Evolutionary conservation across 352 stramenopile species (phyloP).

Genomic region (Pythium scleroteichum): DNA sequence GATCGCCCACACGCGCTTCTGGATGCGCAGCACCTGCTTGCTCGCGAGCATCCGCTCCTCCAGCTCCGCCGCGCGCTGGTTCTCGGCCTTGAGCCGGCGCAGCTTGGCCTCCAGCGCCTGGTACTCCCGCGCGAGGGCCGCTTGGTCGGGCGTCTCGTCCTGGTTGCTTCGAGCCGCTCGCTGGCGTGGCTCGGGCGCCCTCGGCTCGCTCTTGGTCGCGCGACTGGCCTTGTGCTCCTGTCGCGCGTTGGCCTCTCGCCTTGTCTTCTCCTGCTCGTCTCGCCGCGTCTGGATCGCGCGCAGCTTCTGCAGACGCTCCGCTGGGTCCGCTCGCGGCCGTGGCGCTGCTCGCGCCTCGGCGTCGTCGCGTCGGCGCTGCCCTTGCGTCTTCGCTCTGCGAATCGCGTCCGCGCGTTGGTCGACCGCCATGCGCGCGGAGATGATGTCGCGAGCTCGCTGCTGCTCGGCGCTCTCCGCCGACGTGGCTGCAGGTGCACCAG

Average conservation of each 20-base stretch:
- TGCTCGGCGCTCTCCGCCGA: conserved; percentile 2
- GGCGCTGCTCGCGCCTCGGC: not conserved
- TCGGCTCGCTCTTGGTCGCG: not conserved
- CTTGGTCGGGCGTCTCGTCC: not conserved
- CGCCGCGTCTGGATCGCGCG: conserved; percentile 19
- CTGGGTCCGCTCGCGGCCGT: not conserved
- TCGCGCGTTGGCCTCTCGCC: not conserved
- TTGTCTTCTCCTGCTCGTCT: conserved; percentile 2
- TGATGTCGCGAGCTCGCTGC: conserved; percentile 45
- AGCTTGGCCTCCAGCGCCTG: conserved; percentile 24
- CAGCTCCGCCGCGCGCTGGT: conserved; percentile 21
- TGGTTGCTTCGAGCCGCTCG: not conserved
- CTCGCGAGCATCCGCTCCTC: conserved; percentile 10
- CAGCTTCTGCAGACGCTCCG: conserved; percentile 17
- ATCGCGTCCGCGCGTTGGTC: conserved; percentile 43
- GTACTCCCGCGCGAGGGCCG: not conserved
- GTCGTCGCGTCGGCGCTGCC: conserved; percentile 14
- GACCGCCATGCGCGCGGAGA: conserved; percentile 44
- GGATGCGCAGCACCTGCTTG: conserved; percentile 17
- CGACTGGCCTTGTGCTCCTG: no score
- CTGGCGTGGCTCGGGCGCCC: not conserved
- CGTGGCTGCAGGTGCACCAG: no score
- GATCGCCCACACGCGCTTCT: conserved; percentile 25
- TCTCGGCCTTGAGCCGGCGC: conserved; percentile 19
- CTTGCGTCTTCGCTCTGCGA: conserved; percentile 21